Conservation (phyloP, 2,329 filamentous ascomycete species). For the Arthrobotrys musiformis region DNA sequence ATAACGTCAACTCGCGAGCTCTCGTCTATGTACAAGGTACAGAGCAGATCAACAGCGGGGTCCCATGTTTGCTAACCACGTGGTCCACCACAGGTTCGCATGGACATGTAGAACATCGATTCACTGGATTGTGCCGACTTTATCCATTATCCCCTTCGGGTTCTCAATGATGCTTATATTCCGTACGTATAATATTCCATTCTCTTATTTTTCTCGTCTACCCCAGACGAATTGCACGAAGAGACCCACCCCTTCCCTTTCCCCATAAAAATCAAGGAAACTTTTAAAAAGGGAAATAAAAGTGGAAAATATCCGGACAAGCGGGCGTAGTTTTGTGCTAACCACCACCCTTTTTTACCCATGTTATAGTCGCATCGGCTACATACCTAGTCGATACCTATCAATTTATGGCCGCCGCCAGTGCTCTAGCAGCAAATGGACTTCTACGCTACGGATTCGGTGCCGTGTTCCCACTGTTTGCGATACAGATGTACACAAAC, state of each 20-base stretch:
- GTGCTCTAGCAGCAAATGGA: slow-evolving; percentile 71
- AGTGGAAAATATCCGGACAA: slow-evolving; percentile 26
- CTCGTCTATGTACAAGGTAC: not conserved
- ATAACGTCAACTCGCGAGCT: not conserved
- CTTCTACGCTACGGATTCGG: slow-evolving; percentile 70
- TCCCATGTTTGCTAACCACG: slow-evolving; percentile 26
- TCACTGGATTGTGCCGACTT: slow-evolving; percentile 67
- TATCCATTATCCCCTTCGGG: slow-evolving; percentile 69
- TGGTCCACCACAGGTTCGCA: slow-evolving; percentile 64
- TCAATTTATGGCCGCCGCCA: slow-evolving; percentile 68
- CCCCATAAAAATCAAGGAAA: slow-evolving; percentile 31
- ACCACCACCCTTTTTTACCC: not conserved
- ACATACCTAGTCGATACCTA: slow-evolving; percentile 71
- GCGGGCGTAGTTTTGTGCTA: slow-evolving; percentile 27
- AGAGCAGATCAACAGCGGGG: not conserved
- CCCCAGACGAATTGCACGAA: slow-evolving; percentile 1
- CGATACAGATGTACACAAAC: slow-evolving; percentile 67
- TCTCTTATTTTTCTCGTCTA: not conserved
- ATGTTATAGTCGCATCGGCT: slow-evolving; percentile 50
- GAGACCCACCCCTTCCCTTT: slow-evolving; percentile 20
- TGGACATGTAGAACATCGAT: slow-evolving; percentile 67
- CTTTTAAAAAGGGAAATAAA: slow-evolving; percentile 7
- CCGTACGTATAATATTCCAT: slow-evolving; percentile 62
- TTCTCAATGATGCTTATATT: slow-evolving; percentile 73
- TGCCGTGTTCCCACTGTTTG: slow-evolving; percentile 71